Conservation (phyloP, 2,329 filamentous ascomycete genomes). For the Aspergillus udagawae region DNA sequence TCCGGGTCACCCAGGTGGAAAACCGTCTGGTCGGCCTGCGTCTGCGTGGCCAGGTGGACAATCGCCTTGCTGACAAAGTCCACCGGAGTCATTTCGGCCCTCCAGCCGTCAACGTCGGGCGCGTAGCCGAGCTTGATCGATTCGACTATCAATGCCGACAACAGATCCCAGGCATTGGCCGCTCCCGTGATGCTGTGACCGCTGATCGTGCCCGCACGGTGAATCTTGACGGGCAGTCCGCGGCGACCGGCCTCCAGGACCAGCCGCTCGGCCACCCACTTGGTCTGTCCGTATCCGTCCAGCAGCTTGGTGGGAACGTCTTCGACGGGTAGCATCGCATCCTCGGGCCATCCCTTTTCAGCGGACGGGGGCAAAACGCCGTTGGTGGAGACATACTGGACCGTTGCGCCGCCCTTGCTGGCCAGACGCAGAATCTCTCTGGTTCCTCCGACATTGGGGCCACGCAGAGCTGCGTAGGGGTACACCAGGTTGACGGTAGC, state of each 20-base stretch:
- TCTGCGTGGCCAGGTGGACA: constrained; percentile 63
- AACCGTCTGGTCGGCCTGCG: constrained; percentile 57
- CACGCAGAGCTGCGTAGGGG: constrained; percentile 70
- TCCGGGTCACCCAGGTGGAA: constrained; percentile 73
- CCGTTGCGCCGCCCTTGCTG: constrained; percentile 61
- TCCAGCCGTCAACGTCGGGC: constrained; percentile 70
- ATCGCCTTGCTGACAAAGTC: constrained; percentile 76
- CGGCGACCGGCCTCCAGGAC: constrained; percentile 65
- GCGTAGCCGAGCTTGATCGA: constrained; percentile 68
- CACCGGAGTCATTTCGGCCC: constrained; percentile 78
- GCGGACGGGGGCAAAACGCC: constrained; percentile 68
- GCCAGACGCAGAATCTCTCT: constrained; percentile 70
- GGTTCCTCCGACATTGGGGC: constrained; percentile 75
- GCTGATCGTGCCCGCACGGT: constrained; percentile 72
- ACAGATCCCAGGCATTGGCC: constrained; percentile 72
- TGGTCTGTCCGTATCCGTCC: constrained; percentile 75
- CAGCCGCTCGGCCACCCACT: constrained; percentile 76
- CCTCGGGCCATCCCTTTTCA: constrained; percentile 66
- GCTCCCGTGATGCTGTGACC: constrained; percentile 72
- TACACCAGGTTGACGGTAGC: constrained; percentile 79
- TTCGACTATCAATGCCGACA: constrained; percentile 73
- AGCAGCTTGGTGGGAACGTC: constrained; percentile 65
- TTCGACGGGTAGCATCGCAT: constrained; percentile 61
- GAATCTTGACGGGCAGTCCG: constrained; percentile 66
- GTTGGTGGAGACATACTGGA: constrained; percentile 77